These are phyloP conservation scores for Chrysoporthe austroafricana DNA, from an alignment of 2,329 filamentous ascomycete genomes.

Conservation along the genomic window DNA sequence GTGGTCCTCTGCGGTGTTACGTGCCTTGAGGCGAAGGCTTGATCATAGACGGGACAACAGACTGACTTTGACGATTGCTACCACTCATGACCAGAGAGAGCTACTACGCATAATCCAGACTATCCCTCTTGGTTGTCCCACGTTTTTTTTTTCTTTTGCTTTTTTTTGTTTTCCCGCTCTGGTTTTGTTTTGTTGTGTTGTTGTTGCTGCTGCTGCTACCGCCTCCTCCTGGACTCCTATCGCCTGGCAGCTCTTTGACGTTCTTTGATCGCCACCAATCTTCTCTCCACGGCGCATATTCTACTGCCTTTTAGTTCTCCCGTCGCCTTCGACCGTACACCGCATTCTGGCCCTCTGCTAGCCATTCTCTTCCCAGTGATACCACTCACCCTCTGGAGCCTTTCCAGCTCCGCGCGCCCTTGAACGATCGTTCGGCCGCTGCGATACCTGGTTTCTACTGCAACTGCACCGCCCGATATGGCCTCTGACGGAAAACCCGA, in stretches of 20 bases:
- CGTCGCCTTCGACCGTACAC: constrained; percentile 20
- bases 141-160: constrained; percentile 8
- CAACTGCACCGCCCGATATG: constrained; percentile 32
- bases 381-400: constrained; percentile 11
- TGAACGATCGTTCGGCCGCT: neutral
- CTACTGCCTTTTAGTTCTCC: neutral
- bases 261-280: neutral
- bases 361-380: constrained; percentile 13
- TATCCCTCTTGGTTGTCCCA: constrained; percentile 14
- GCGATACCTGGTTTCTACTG: neutral
- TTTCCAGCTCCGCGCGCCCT: constrained; percentile 30
- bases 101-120: constrained; percentile 18
- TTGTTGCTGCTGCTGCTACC: neutral
- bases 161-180: no score
- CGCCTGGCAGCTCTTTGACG: neutral
- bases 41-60: neutral
- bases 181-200: no score
- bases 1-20: neutral
- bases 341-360: constrained; percentile 23
- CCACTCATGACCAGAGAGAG: constrained; percentile 23
- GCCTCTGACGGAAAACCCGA: constrained; percentile 31
- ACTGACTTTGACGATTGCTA: constrained; percentile 22
- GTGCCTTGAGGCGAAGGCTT: neutral
- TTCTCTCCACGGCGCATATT: neutral
- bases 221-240: neutral